A percentile compares a stretch with the other conserved stretches of the same genome.
Evolutionary conservation across 139 green algal genomes (phyloP).

Genomic region (Chlorella sp.): DNA sequence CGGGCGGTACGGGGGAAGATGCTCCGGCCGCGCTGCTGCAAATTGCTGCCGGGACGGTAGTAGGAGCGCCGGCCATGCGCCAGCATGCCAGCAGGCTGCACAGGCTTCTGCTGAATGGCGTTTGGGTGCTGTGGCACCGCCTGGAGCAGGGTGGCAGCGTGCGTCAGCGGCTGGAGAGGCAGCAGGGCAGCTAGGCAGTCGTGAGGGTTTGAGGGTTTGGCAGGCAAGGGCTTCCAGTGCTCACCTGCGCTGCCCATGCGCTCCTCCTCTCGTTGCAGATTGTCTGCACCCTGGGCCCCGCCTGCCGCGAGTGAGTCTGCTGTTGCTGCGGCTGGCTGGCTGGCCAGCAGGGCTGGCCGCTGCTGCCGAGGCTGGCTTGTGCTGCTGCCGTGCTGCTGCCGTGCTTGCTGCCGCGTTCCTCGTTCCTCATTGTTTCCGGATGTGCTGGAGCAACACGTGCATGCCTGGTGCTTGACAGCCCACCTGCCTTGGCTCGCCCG

Average conservation of each 20-base stretch:
- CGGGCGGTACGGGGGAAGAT: not conserved
- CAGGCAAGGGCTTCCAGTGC: not conserved
- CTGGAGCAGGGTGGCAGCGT: not conserved
- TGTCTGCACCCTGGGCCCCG: conserved; percentile 95
- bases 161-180: no score
- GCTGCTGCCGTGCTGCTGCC: no score
- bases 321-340: not conserved
- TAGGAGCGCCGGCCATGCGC: no score
- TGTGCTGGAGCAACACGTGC: not conserved
- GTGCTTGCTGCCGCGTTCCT: not conserved
- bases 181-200: no score
- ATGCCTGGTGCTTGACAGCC: not conserved
- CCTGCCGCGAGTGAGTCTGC: conserved; percentile 56
- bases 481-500: not conserved
- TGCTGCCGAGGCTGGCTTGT: no score
- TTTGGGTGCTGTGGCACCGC: no score
- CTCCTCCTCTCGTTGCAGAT: conserved; percentile 60
- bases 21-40: not conserved
- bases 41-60: not conserved
- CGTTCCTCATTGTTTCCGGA: not conserved
- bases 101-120: not conserved
- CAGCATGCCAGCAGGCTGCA: no score
- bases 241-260: not conserved
- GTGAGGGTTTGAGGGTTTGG: not conserved
- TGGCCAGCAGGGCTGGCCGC: not conserved